Evolutionary conservation across 768 basidiomycete genomes (phyloP).

Genomic region (Piloderma croceum): DNA sequence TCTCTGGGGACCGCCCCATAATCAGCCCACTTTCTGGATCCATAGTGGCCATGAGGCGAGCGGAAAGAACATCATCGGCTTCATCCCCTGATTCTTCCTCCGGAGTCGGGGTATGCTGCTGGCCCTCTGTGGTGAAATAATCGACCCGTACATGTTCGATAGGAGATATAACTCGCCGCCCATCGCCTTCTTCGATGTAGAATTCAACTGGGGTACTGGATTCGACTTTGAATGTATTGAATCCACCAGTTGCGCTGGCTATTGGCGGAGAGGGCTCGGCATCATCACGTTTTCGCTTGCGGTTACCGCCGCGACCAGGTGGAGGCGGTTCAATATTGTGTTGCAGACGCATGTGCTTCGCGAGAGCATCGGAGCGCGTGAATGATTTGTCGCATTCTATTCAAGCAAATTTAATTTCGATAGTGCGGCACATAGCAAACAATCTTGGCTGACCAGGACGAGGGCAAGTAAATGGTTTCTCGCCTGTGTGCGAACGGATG

Average conservation of each 20-base stretch:
- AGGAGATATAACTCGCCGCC: slow-evolving; percentile 25
- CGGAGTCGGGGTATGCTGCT: slow-evolving; percentile 9
- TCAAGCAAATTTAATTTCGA: slow-evolving; percentile 7
- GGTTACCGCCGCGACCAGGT: slow-evolving; percentile 63
- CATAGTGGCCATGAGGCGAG: slow-evolving; percentile 44
- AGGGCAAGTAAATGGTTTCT: slow-evolving; percentile 85
- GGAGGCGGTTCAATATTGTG: slow-evolving; percentile 73
- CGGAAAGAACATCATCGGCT: slow-evolving; percentile 46
- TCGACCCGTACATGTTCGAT: slow-evolving; percentile 25
- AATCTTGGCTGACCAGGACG: slow-evolving; percentile 69
- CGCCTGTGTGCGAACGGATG: slow-evolving; percentile 88
- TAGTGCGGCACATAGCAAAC: not conserved
- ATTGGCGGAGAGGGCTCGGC: slow-evolving; percentile 18
- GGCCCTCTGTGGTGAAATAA: slow-evolving; percentile 5
- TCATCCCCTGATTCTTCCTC: slow-evolving; percentile 23
- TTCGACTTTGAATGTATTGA: slow-evolving; percentile 16
- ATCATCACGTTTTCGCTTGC: slow-evolving; percentile 64
- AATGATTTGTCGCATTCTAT: slow-evolving; percentile 93
- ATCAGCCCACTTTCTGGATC: slow-evolving; percentile 60
- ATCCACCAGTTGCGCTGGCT: slow-evolving; percentile 10
- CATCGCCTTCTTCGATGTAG: slow-evolving; percentile 63
- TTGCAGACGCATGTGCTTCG: slow-evolving; percentile 88
- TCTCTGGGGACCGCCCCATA: slow-evolving; percentile 59
- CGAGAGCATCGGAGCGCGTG: slow-evolving; percentile 89
- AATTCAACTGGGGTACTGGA: slow-evolving; percentile 30